These are phyloP conservation scores for Funneliformis geosporum DNA, from an alignment of 192 early-diverging fungal species.

Conservation along the genomic window DNA sequence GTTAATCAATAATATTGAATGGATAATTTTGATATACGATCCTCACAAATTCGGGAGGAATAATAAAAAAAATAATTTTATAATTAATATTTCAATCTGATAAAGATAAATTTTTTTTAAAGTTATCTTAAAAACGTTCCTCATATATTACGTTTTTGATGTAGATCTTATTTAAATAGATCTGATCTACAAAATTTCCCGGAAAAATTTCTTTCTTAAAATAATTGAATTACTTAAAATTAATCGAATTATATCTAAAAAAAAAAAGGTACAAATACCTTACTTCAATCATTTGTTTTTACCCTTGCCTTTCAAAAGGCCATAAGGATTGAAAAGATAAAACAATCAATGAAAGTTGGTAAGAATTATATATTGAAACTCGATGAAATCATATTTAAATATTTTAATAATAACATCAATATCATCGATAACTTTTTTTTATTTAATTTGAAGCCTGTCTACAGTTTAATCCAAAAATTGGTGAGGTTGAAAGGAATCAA, in stretches of 20 bases:
- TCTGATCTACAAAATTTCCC: no score
- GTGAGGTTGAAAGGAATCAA: conserved; percentile 25
- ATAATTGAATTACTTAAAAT: no score
- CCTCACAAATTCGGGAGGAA: no score
- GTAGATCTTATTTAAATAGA: no score
- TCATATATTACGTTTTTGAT: no score
- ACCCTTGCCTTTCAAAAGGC: neutral
- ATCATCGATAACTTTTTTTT: neutral
- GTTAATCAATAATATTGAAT: no score
- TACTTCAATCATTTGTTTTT: neutral
- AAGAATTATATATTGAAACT: neutral
- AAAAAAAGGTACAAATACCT: neutral
- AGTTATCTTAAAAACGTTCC: no score
- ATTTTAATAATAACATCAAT: neutral
- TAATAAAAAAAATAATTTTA: no score
- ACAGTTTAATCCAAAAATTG: conserved; percentile 21
- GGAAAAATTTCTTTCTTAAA: no score
- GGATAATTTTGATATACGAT: no score
- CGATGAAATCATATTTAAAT: neutral
- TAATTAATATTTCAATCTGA: no score
- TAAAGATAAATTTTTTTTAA: no score
- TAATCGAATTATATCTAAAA: neutral
- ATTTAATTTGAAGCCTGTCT: conserved; percentile 2
- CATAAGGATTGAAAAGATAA: neutral
- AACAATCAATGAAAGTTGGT: neutral